A percentile compares a stretch with the other conserved stretches of the same genome.
Conservation (phyloP, 2,329 filamentous ascomycete species). For the Penicillium sp. region DNA sequence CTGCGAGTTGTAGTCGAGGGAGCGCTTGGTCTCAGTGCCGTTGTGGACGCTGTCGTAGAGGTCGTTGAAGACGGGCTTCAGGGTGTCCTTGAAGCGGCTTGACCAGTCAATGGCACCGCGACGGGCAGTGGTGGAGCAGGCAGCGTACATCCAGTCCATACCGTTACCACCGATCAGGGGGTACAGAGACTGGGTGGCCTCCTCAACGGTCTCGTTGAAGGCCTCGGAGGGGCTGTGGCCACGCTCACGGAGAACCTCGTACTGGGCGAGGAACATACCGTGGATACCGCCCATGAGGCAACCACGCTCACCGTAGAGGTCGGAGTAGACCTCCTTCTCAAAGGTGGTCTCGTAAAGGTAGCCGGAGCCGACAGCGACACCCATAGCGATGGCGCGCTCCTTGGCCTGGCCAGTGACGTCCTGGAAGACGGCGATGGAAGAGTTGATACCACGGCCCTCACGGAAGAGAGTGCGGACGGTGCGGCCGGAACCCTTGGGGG, state of each 20-base stretch:
- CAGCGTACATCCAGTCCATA: slow-evolving; percentile 99
- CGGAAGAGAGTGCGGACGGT: slow-evolving; percentile 98
- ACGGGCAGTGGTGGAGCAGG: slow-evolving; percentile 96
- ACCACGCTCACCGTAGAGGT: slow-evolving; percentile 98
- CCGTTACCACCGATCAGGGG: slow-evolving; percentile 93
- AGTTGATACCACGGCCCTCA: slow-evolving; percentile 99
- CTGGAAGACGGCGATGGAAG: slow-evolving; percentile 94
- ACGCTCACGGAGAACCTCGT: slow-evolving; percentile 98
- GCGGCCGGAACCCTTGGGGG: slow-evolving; percentile 96
- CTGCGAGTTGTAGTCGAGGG: slow-evolving; percentile 93
- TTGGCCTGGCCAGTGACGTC: slow-evolving; percentile 96
- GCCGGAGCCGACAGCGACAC: slow-evolving; percentile 91
- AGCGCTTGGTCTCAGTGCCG: slow-evolving; percentile 89
- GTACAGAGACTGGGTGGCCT: slow-evolving; percentile 96
- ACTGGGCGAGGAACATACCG: slow-evolving; percentile 99
- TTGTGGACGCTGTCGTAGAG: slow-evolving; percentile 89
- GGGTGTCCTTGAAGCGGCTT: slow-evolving; percentile 88
- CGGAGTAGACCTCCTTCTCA: slow-evolving; percentile 99
- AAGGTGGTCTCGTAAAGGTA: slow-evolving; percentile 99
- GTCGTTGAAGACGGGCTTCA: slow-evolving; percentile 97
- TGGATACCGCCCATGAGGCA: slow-evolving; percentile 99
- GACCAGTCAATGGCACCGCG: slow-evolving; percentile 99
- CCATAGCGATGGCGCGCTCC: slow-evolving; percentile 94
- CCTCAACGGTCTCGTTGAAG: slow-evolving; percentile 99
- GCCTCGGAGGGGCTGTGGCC: slow-evolving; percentile 96